Evolutionary conservation across 345 rosid species (phyloP), one percentile per base, ranked within the genome.

Genomic region (Angophora floribunda): DNA sequence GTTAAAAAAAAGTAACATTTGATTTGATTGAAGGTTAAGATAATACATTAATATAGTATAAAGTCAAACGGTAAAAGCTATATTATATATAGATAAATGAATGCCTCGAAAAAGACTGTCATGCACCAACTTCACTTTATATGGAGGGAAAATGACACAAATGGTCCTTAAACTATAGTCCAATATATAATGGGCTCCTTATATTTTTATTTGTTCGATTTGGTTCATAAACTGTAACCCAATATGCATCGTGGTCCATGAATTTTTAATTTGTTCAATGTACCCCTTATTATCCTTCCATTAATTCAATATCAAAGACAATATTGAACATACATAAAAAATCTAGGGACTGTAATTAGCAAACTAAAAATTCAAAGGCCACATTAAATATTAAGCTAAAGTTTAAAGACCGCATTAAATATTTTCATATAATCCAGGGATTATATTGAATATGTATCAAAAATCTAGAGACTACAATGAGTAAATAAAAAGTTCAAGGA

Each of bases 261-360:
- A 55, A 55, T 10, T 9, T 55, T 55, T 55, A 55, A 55, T 22
- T 55, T 55, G 61, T 1, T 55, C 21, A 55, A 22, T 0, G 28
- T 55, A 9, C 1, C 22, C 2, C 0, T 9, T 50, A 8, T 50
- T 55, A 1, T 22, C 10, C 2, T 55, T 55, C 28, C 12, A 1
- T 55, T 55, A 22, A 55, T 55, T 55, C 28, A 55, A 55, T 26
- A 55, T 21, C 61, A 55, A 55, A 0, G 28, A 55, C 28, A 21
- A 55, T 2, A 55, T 55, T 55, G 12, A 55, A 55, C 21, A 22
- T 22, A 21, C 22, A 21, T 7, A 21, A 21, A 55, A 21, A 55
- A 12, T 55, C 13, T 0, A 8, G 22, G 1, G 12, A 55, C 6
- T 21, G 21, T 55, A 55, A 21, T 55, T 11, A 55, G 22, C 2